phyloP scores from a whole-genome alignment of 169 alveolate genomes.

The Eimeria falciformis region DNA sequence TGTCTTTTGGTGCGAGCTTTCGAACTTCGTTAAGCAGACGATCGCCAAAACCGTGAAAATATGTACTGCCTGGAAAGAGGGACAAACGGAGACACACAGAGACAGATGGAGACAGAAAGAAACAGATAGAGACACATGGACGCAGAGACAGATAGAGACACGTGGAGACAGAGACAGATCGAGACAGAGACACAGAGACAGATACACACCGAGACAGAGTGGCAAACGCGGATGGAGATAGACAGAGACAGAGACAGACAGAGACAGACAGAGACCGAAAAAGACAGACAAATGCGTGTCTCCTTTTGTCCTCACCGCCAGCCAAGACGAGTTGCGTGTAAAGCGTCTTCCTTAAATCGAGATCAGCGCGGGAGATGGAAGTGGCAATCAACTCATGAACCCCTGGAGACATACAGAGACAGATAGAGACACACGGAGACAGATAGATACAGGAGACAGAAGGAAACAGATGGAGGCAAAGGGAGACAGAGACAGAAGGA shows the following conservation, averaged over 20 bases:
- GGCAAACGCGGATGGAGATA: background rate
- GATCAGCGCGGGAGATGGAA: conserved; percentile 85
- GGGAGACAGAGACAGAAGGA: conserved; percentile 1
- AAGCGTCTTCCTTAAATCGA: conserved; percentile 86
- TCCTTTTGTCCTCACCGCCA: conserved; percentile 31
- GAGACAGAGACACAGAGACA: background rate
- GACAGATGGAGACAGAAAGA: background rate
- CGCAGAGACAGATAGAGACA: background rate
- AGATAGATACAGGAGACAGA: background rate
- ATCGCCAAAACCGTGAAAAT: conserved; percentile 81
- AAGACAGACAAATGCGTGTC: background rate
- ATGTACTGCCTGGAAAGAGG: background rate
- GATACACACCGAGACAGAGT: background rate
- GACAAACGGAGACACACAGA: background rate
- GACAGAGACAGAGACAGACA: background rate
- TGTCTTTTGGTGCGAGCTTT: conserved; percentile 86
- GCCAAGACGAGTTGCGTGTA: conserved; percentile 83
- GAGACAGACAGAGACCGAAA: background rate
- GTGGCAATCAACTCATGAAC: conserved; percentile 80
- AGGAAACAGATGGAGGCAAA: background rate
- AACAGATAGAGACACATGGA: background rate
- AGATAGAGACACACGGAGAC: background rate
- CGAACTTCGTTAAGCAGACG: conserved; percentile 84
- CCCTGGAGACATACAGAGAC: conserved; percentile 66
- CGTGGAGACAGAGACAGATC: background rate